Evolutionary conservation across 2,329 filamentous ascomycete genomes (phyloP).

Genomic region (Pseudogymnoascus sp.): DNA sequence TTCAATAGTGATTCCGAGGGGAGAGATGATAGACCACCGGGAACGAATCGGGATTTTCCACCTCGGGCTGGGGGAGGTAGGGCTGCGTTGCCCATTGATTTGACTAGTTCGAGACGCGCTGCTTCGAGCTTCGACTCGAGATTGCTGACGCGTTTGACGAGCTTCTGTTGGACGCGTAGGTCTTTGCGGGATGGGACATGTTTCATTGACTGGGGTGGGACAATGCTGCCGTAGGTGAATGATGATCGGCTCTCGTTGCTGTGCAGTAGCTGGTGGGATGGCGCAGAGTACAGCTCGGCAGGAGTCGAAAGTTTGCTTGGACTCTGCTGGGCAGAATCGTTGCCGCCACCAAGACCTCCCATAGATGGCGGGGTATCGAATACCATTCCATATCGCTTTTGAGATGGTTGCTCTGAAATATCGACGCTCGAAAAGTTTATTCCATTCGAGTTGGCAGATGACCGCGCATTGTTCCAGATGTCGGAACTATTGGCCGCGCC

Average conservation of each 20-base stretch:
- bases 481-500: not conserved
- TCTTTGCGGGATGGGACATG: constrained; percentile 47
- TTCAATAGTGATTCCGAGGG: constrained; percentile 39
- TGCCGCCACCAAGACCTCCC: not conserved
- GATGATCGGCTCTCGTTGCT: not conserved
- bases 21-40: constrained; percentile 36
- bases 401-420: not conserved
- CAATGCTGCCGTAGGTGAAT: not conserved
- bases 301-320: not conserved
- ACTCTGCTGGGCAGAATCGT: not conserved
- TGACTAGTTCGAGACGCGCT: constrained; percentile 44
- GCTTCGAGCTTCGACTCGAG: constrained; percentile 51
- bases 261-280: not conserved
- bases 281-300: not conserved
- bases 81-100: constrained; percentile 31
- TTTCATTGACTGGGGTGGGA: not conserved
- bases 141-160: constrained; percentile 53
- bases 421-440: not conserved
- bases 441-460: not conserved
- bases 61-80: constrained; percentile 22
- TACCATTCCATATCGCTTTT: not conserved
- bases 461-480: not conserved
- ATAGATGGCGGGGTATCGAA: not conserved
- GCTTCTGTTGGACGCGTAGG: constrained; percentile 47
- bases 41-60: constrained; percentile 32